phyloP scores from a whole-genome alignment of 2,329 filamentous ascomycete genomes.

The Beauveria caledonica region DNA sequence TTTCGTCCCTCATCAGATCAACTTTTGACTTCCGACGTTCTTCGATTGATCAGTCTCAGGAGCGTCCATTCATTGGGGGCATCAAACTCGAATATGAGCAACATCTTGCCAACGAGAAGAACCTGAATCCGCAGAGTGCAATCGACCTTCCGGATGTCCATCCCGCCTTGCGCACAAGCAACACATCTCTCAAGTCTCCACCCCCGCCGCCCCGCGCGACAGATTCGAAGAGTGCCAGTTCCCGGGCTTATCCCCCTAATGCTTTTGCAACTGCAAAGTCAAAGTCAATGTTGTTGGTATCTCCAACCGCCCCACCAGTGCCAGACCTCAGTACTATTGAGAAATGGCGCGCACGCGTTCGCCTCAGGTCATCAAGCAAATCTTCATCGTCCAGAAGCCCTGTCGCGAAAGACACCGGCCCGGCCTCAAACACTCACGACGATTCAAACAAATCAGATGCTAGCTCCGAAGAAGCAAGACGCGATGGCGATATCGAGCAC shows the following conservation, averaged over 20 bases:
- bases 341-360: slow-evolving; percentile 23
- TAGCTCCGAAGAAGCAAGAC: background rate
- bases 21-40: slow-evolving; percentile 28
- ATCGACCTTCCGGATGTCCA: slow-evolving; percentile 23
- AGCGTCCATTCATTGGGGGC: slow-evolving; percentile 32
- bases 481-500: background rate
- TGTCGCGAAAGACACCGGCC: background rate
- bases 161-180: slow-evolving; percentile 25
- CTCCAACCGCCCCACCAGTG: slow-evolving; percentile 20
- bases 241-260: slow-evolving; percentile 29
- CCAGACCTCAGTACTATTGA: slow-evolving; percentile 26
- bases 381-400: background rate
- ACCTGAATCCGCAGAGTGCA: slow-evolving; percentile 19
- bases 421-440: background rate
- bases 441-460: background rate
- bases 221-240: slow-evolving; percentile 19
- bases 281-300: slow-evolving; percentile 21
- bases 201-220: slow-evolving; percentile 14
- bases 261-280: slow-evolving; percentile 22
- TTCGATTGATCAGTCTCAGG: slow-evolving; percentile 24
- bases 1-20: slow-evolving; percentile 26
- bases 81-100: slow-evolving; percentile 33
- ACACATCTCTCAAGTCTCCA: slow-evolving; percentile 20
- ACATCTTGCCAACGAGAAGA: slow-evolving; percentile 24
- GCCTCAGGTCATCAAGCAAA: slow-evolving; percentile 15